A percentile compares a stretch with the other conserved stretches of the same genome.
Evolutionary conservation across 2,329 filamentous ascomycete genomes (phyloP).

Genomic region (Ophiosphaerella narmari): DNA sequence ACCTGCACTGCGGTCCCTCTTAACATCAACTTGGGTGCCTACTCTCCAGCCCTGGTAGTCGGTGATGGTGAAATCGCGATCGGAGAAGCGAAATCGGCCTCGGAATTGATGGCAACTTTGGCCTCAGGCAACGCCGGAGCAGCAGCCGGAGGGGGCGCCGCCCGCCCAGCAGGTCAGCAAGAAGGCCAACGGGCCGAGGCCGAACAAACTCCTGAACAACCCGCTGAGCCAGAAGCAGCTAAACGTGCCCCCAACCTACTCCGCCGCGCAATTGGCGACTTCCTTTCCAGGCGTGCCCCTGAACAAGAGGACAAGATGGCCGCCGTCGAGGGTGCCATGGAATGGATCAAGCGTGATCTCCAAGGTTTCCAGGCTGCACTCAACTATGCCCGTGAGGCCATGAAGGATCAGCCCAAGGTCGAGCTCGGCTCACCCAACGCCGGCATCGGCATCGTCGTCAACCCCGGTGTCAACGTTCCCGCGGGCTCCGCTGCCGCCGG

Average conservation of each 20-base stretch:
- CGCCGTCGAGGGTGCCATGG: conserved; percentile 40
- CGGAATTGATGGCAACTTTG: conserved; percentile 52
- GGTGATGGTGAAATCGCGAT: conserved; percentile 60
- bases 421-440: conserved; percentile 55
- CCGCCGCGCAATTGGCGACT: conserved; percentile 31
- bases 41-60: conserved; percentile 58
- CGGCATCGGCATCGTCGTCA: conserved; percentile 47
- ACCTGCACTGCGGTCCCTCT: conserved; percentile 51
- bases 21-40: conserved; percentile 59
- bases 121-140: conserved; percentile 47
- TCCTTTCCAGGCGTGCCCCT: conserved; percentile 33
- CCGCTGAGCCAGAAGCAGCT: conserved; percentile 33
- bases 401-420: conserved; percentile 54
- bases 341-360: conserved; percentile 55
- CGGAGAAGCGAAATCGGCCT: conserved; percentile 48
- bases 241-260: conserved; percentile 28
- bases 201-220: conserved; percentile 23
- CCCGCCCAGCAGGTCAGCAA: conserved; percentile 23
- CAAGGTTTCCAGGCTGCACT: conserved; percentile 56
- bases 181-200: conserved; percentile 20
- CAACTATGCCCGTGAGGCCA: conserved; percentile 52
- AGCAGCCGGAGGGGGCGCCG: conserved; percentile 22
- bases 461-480: conserved; percentile 46
- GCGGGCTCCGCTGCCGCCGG: conserved; percentile 46
- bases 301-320: conserved; percentile 25